Evolutionary conservation across 2,329 filamentous ascomycete species (phyloP), one percentile per base, ranked within the genome.

Genomic region (Neoarthrinium moseri): DNA sequence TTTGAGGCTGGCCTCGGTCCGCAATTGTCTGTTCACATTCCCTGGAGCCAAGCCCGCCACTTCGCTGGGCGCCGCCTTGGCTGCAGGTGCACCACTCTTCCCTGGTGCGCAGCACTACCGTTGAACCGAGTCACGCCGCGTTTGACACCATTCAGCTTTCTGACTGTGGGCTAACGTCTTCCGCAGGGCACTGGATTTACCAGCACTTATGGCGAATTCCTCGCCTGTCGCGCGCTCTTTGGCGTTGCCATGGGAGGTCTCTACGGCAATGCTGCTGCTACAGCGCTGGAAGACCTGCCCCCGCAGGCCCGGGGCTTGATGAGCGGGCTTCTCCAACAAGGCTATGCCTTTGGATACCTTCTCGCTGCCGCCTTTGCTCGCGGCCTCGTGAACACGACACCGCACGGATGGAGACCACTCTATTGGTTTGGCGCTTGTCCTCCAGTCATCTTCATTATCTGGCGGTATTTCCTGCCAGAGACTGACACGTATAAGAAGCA

Each of bases 341-440:
- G 87, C 23, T 89, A 73, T 69, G 86, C 67, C 1, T 73, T 79
- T 43, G 77, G 87, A 11, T 91, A 91, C 60, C 74, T 87, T 2
- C 68, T 81, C 10, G 74, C 73, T 2, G 68, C 77, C 0, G 78
- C 79, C 12, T 83, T 87, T 53, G 67, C 80, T 10, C 73, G 83
- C 6, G 89, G 75, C 4, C 76, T 94, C 6, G 81, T 91, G 40
- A 71, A 87, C 64, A 94, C 89, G 1, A 92, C 89, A 1, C 65
- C 81, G 1, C 85, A 95, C 60, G 83, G 78, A 43, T 96, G 91
- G 91, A 77, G 91, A 6, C 89, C 90, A 1, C 73, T 95, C 0
- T 95, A 84, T 73, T 96, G 91, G 90, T 95, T 95, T 64, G 90
- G 85, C 11, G 89, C 90, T 5, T 80, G 84, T 29, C 88, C 89